Evolutionary conservation across 495 filamentous ascomycete species (phyloP).

Genomic region (Penicillium lagena): DNA sequence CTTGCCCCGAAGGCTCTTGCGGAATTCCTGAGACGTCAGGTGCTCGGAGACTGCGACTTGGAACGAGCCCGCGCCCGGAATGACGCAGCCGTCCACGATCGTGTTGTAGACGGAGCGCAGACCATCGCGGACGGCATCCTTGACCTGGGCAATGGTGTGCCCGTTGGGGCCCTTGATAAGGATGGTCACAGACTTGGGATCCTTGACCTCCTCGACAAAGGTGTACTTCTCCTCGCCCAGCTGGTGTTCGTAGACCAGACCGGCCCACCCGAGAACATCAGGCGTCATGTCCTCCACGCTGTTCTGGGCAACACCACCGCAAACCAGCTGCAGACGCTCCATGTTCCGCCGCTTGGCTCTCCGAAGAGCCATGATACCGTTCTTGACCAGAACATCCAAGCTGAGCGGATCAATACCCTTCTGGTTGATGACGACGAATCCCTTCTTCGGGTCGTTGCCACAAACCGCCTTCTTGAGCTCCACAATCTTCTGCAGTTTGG

Average conservation of each 20-base stretch:
- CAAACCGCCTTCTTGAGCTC: constrained; percentile 98
- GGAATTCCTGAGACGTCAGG: constrained; percentile 73
- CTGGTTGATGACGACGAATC: constrained; percentile 97
- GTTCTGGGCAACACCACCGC: constrained; percentile 87
- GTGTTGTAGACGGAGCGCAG: constrained; percentile 96
- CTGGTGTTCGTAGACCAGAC: constrained; percentile 93
- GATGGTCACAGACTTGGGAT: constrained; percentile 96
- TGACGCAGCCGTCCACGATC: constrained; percentile 92
- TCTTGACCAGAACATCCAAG: constrained; percentile 93
- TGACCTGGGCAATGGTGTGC: constrained; percentile 94
- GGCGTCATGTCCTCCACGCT: constrained; percentile 89
- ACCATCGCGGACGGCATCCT: constrained; percentile 95
- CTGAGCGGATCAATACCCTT: constrained; percentile 98
- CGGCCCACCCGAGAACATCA: constrained; percentile 92
- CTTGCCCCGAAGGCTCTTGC: constrained; percentile 90
- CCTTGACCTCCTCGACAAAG: constrained; percentile 97
- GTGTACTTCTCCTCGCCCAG: constrained; percentile 99
- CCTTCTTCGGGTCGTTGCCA: constrained; percentile 88
- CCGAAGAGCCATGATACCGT: constrained; percentile 89
- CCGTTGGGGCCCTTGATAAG: constrained; percentile 96
- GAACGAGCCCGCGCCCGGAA: constrained; percentile 93
- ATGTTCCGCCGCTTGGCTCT: constrained; percentile 97
- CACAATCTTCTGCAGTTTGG: constrained; percentile 95
- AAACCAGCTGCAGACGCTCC: constrained; percentile 93
- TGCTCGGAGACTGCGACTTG: constrained; percentile 92